A percentile compares a stretch with the other conserved stretches of the same genome.
Conservation (phyloP, 805 yeast genomes). For the Kuraishia capsulata region DNA sequence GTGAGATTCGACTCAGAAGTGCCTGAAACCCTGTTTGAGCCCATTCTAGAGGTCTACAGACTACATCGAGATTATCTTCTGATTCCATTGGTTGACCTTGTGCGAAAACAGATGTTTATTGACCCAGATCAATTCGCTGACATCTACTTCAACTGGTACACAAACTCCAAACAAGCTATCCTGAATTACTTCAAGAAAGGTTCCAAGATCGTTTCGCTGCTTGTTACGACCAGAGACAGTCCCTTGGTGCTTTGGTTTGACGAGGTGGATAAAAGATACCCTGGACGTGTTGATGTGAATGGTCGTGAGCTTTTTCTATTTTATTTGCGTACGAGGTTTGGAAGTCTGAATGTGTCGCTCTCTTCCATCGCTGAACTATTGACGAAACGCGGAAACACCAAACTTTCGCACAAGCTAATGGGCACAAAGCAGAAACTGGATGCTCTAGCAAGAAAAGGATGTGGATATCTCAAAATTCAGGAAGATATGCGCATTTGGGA, state of each 20-base stretch:
- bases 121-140: constrained; percentile 52
- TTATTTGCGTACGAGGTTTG: background rate
- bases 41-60: constrained; percentile 31
- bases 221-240: constrained; percentile 11
- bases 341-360: background rate
- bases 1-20: constrained; percentile 34
- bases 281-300: background rate
- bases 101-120: constrained; percentile 57
- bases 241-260: constrained; percentile 45
- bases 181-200: background rate
- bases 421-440: background rate
- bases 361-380: background rate
- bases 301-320: background rate
- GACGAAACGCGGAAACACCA: background rate
- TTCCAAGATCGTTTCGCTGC: background rate
- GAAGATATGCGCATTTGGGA: background rate
- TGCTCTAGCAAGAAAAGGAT: background rate
- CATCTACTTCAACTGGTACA: constrained; percentile 57
- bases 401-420: background rate
- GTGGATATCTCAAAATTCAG: background rate
- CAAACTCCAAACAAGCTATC: background rate
- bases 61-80: constrained; percentile 46
- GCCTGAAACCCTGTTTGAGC: constrained; percentile 46
- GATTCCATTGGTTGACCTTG: constrained; percentile 47
- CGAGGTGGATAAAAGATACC: constrained; percentile 40